Evolutionary conservation across 1,139 yeast genomes (phyloP).

Genomic region (Geotrichum restrictum): DNA sequence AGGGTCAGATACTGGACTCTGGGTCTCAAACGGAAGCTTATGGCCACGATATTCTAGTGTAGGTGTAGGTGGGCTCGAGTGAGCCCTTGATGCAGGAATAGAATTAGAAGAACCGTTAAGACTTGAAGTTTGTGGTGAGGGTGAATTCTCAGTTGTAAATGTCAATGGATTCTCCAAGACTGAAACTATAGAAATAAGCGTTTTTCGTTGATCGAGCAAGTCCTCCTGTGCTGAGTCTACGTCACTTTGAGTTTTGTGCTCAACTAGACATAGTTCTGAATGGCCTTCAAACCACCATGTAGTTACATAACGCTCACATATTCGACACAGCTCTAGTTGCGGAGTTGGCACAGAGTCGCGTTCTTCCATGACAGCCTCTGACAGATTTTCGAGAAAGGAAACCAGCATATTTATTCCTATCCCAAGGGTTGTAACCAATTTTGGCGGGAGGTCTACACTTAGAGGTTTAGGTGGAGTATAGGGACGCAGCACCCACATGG

Average conservation of each 20-base stretch:
- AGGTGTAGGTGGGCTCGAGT: slow-evolving; percentile 11
- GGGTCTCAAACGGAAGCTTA: slow-evolving; percentile 44
- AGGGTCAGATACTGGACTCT: slow-evolving; percentile 12
- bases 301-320: slow-evolving; percentile 88
- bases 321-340: slow-evolving; percentile 74
- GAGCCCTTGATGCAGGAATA: not conserved
- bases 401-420: slow-evolving; percentile 86
- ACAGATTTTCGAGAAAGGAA: slow-evolving; percentile 61
- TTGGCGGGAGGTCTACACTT: slow-evolving; percentile 62
- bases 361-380: slow-evolving; percentile 60
- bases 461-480: slow-evolving; percentile 57
- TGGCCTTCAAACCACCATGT: slow-evolving; percentile 97
- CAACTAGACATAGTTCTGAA: slow-evolving; percentile 80
- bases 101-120: not conserved
- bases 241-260: slow-evolving; percentile 76
- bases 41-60: slow-evolving; percentile 57
- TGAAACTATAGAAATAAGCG: slow-evolving; percentile 40
- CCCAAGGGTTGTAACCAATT: slow-evolving; percentile 68
- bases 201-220: slow-evolving; percentile 65
- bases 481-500: slow-evolving; percentile 92
- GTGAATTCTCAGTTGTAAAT: not conserved
- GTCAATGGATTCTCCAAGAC: slow-evolving; percentile 10
- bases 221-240: slow-evolving; percentile 76
- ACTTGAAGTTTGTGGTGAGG: not conserved
- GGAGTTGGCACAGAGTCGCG: slow-evolving; percentile 70